phyloP scores from a whole-genome alignment of 1,284 basidiomycete genomes.

The Rhodotorula sp. region DNA sequence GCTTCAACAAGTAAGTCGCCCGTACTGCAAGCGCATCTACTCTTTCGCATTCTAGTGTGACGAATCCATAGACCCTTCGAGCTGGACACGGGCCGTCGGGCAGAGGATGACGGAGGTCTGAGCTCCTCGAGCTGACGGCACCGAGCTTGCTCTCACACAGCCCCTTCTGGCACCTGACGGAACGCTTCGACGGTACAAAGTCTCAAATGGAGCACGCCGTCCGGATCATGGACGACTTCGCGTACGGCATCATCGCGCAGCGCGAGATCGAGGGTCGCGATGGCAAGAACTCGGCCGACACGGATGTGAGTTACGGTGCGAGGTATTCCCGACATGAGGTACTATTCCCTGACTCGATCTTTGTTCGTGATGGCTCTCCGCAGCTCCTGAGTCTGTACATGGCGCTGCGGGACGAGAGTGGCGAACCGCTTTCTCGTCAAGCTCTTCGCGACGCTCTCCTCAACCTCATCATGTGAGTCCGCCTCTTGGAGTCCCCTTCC shows the following conservation, averaged over 20 bases:
- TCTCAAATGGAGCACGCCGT: slow-evolving; percentile 39
- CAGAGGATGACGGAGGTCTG: no score
- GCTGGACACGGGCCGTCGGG: no score
- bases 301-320: slow-evolving; percentile 11
- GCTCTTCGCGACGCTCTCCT: slow-evolving; percentile 33
- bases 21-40: no score
- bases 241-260: slow-evolving; percentile 44
- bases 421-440: slow-evolving; percentile 21
- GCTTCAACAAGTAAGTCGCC: slow-evolving; percentile 27
- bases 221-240: slow-evolving; percentile 45
- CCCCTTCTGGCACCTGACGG: slow-evolving; percentile 39
- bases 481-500: no score
- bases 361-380: not conserved
- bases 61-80: no score
- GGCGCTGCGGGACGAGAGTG: slow-evolving; percentile 28
- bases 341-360: not conserved
- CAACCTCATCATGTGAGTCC: slow-evolving; percentile 33
- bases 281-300: slow-evolving; percentile 5
- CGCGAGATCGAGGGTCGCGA: slow-evolving; percentile 22
- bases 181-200: slow-evolving; percentile 39
- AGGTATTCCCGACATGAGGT: not conserved
- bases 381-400: slow-evolving; percentile 32
- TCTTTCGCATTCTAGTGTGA: no score
- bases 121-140: not conserved
- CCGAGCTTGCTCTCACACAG: slow-evolving; percentile 3